These are phyloP conservation scores for Protomyces inundatus DNA, from an alignment of 1,139 yeast species.

Conservation along the genomic window DNA sequence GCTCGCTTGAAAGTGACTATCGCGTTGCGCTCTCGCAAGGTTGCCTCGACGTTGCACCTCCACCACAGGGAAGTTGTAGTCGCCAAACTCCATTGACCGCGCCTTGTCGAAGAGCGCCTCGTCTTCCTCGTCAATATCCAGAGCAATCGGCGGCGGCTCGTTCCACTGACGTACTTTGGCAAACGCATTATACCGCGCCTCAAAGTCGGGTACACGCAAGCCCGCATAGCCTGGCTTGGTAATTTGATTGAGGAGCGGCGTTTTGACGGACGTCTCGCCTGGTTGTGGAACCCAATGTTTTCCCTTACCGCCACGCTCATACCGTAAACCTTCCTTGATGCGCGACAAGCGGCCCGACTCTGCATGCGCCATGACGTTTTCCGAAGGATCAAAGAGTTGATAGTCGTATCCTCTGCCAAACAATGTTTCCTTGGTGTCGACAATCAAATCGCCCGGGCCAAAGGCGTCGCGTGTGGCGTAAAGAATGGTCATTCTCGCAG, in stretches of 20 bases:
- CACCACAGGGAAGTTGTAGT: slow-evolving; percentile 55
- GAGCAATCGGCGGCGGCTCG: slow-evolving; percentile 30
- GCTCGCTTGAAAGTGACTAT: slow-evolving; percentile 10
- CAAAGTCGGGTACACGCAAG: background rate
- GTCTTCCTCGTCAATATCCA: slow-evolving; percentile 42
- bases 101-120: slow-evolving; percentile 46
- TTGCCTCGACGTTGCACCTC: slow-evolving; percentile 45
- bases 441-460: slow-evolving; percentile 66
- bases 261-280: background rate
- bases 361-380: slow-evolving; percentile 37
- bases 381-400: slow-evolving; percentile 62
- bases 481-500: slow-evolving; percentile 74
- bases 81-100: slow-evolving; percentile 48
- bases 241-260: slow-evolving; percentile 4
- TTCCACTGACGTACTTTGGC: slow-evolving; percentile 12
- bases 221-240: background rate
- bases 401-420: slow-evolving; percentile 76
- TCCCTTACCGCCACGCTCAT: slow-evolving; percentile 67
- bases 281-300: slow-evolving; percentile 73
- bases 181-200: slow-evolving; percentile 13
- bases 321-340: slow-evolving; percentile 77
- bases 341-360: slow-evolving; percentile 65
- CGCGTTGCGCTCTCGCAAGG: slow-evolving; percentile 29
- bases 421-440: slow-evolving; percentile 72
- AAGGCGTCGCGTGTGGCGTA: slow-evolving; percentile 56